phyloP scores from a whole-genome alignment of 2,329 filamentous ascomycete species.

The Remersonia thermophila region DNA sequence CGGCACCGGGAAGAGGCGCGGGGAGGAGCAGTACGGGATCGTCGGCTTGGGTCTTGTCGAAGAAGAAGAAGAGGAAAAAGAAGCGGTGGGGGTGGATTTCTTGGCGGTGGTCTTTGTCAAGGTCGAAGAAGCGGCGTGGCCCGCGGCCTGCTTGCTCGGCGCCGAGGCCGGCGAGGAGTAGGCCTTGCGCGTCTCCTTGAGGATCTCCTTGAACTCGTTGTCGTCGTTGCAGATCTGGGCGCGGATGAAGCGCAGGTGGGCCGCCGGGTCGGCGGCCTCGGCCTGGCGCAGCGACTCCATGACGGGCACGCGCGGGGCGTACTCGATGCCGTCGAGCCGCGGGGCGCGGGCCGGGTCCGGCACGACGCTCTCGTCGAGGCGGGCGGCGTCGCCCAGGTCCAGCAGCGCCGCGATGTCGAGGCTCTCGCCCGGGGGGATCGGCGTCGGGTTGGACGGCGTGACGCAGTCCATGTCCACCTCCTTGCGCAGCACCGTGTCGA shows the following conservation, averaged over 20 bases:
- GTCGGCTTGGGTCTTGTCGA: too few relatives aligned
- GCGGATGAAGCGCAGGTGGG: slow-evolving; percentile 54
- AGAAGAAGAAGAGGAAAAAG: too few relatives aligned
- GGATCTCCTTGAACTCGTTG: slow-evolving; percentile 58
- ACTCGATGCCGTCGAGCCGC: slow-evolving; percentile 48
- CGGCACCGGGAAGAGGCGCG: too few relatives aligned
- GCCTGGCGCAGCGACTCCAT: slow-evolving; percentile 57
- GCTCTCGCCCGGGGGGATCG: slow-evolving; percentile 76
- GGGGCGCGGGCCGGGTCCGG: slow-evolving; percentile 43
- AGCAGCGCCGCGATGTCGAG: slow-evolving; percentile 74
- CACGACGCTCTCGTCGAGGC: slow-evolving; percentile 51
- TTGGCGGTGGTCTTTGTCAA: too few relatives aligned
- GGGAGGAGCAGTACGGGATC: not conserved
- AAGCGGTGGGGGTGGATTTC: too few relatives aligned
- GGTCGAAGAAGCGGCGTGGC: too few relatives aligned
- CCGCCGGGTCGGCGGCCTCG: slow-evolving; percentile 29
- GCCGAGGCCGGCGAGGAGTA: slow-evolving; percentile 9
- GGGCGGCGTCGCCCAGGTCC: slow-evolving; percentile 53
- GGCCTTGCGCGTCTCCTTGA: slow-evolving; percentile 39
- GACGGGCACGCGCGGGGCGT: slow-evolving; percentile 61
- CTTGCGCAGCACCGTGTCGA: slow-evolving; percentile 91
- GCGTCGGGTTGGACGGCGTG: slow-evolving; percentile 69
- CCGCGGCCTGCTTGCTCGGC: too few relatives aligned
- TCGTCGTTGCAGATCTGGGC: slow-evolving; percentile 74
- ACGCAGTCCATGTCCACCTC: slow-evolving; percentile 97